Evolutionary conservation across 2,329 filamentous ascomycete species (phyloP), one percentile per base, ranked within the genome.

Genomic region (Ophiostoma australiae): DNA sequence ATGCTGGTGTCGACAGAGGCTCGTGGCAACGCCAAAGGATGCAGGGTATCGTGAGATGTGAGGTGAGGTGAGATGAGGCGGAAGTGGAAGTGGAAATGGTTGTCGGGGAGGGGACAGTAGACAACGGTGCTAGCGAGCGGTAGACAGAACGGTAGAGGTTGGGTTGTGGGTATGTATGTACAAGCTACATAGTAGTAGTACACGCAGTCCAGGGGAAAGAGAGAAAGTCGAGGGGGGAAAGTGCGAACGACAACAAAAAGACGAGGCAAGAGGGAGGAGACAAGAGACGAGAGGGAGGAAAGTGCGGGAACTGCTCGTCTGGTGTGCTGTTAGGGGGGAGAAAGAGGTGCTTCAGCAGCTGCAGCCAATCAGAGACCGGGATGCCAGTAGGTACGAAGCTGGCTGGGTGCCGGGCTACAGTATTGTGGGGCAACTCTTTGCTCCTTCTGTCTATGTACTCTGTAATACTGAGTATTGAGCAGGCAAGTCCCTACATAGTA

Each of bases 181-280:
- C 63, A 23, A 27, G 39, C 17, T 35, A 67, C 66, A 37, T 4
- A 15, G 39, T 41, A n/a, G n/a, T 4, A 15, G 39, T 41, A 13
- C 39, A 48, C 37, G 37, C 37, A 48, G 15, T 48, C n/a, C 37
- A 67, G 33, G 63, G 63, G 63, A 66, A 66, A 33, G 65, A 48
- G 23, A 27, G 66, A 67, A 44, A 41, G 35, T 66, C 63, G 63
- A 67, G n/a, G 39, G 37, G 65, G 66, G 66, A 66, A 66, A 39
- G 63, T 41, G 63, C 63, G 33, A 39, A 20, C 37, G 66, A 67
- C 66, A 67, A 67, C 65, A 67, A 67, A 39, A 67, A 66, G 63
- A 65, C 17, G 39, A 41, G 39, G 39, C 39, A 41, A 41, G 39
- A 41, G 39, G 39, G 39, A 13, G 39, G 20, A 17, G 41, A 44